Evolutionary conservation across 257 asterid species (phyloP), one percentile per base, ranked within the genome.

Genomic region (Solanum appendiculatum): DNA sequence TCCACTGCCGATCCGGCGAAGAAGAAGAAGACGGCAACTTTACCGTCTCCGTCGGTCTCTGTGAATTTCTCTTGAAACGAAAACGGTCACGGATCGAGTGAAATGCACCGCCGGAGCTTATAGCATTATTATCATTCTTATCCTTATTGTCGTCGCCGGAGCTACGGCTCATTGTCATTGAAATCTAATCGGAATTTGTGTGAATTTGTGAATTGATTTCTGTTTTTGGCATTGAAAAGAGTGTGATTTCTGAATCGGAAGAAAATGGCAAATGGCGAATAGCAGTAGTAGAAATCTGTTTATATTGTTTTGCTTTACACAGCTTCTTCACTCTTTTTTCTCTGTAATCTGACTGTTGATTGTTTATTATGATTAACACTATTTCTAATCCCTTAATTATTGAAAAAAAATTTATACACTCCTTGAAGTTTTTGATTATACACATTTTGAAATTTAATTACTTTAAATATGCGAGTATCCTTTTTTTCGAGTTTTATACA

Each of bases 31-130:
- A 54, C 63, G 63, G 63, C 63, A 54, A 68, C 88, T 90, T 73
- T 86, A 91, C n/a, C 86, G 87, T 25, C 77, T 63, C 58, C 34
- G 90, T 20, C 82, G 89, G 69, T 89, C 90, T 86, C 84, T 66
- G 86, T 46, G 86, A 78, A 87, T 89, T 87, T 18, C 98, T 89
- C 88, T 86, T 86, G 66, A 86, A 86, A 36, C 85, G 88, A 21
- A 86, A 86, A 75, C 88, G 89, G 83, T 82, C 89, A 63, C 98
- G 98, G 95, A 96, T 93, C 94, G 98, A 95, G 90, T 78, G 93
- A 83, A 92, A 91, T 40, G 93, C 91, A 54, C 92, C 90, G 63
- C 92, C 90, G 13, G 90, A 83, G 15, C 86, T 86, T 34, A 89
- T 86, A 23, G 86, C 25, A 56, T 89, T 82, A 68, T 90, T 84